Evolutionary conservation across 306 rosid genomes (phyloP).

Genomic region (Trifolium fragiferum): DNA sequence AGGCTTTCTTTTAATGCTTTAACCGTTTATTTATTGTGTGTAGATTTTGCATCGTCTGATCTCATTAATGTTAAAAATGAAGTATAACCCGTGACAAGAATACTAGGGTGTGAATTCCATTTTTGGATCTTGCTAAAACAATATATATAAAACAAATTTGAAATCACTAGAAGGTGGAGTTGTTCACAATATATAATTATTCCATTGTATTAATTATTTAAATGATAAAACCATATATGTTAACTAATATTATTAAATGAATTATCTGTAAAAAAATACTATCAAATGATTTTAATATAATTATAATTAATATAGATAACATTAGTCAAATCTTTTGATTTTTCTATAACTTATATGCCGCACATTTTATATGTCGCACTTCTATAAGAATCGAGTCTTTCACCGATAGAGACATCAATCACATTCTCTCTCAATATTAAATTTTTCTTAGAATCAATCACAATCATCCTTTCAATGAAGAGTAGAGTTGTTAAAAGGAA

Average conservation of each 20-base stretch:
- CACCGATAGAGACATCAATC: neutral
- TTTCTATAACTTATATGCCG: too few relatives aligned
- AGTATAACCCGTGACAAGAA: slow-evolving; percentile 86
- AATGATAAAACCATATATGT: neutral
- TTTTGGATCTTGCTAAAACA: slow-evolving; percentile 73
- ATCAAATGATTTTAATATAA: too few relatives aligned
- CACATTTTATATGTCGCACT: neutral
- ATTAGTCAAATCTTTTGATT: too few relatives aligned
- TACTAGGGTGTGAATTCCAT: slow-evolving; percentile 87
- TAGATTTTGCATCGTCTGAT: slow-evolving; percentile 64
- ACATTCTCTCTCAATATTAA: too few relatives aligned
- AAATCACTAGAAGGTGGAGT: slow-evolving; percentile 64
- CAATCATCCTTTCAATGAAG: neutral
- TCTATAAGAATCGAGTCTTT: neutral
- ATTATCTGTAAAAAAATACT: too few relatives aligned
- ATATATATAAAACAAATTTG: slow-evolving; percentile 77
- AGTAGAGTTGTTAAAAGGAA: neutral
- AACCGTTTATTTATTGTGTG: slow-evolving; percentile 76
- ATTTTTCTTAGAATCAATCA: neutral
- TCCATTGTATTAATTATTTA: too few relatives aligned
- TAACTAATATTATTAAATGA: too few relatives aligned
- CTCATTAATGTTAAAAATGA: slow-evolving; percentile 75
- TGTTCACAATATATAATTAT: too few relatives aligned
- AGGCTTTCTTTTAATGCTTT: slow-evolving; percentile 81
- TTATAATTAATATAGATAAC: too few relatives aligned